Conservation (phyloP, 2,329 filamentous ascomycete species). For the Dryadomyces quercus-mongolicae region DNA sequence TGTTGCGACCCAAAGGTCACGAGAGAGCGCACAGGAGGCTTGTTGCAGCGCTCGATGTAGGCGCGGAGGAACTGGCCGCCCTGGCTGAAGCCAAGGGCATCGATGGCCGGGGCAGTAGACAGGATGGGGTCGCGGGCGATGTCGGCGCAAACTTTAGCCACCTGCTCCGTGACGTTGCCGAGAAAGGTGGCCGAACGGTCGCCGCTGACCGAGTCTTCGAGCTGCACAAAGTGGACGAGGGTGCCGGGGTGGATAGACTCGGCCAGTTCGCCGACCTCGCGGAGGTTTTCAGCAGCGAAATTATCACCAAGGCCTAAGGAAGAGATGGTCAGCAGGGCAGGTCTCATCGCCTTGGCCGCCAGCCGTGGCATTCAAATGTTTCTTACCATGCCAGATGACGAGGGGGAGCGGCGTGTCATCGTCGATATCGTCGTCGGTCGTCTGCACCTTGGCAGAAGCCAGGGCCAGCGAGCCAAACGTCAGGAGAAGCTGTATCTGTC, state of each 20-base stretch:
- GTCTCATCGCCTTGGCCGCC: too few relatives aligned
- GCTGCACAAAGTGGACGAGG: conserved; percentile 65
- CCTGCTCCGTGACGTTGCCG: conserved; percentile 74
- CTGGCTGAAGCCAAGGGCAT: conserved; percentile 90
- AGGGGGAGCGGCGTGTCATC: conserved; percentile 68
- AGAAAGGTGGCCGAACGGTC: conserved; percentile 83
- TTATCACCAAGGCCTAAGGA: conserved; percentile 50
- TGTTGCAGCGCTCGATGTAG: conserved; percentile 79
- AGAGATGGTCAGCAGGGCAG: not conserved
- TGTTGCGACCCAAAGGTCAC: conserved; percentile 87
- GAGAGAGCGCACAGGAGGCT: conserved; percentile 60
- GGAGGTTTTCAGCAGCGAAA: conserved; percentile 64
- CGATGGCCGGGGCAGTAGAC: conserved; percentile 68
- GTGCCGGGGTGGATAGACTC: conserved; percentile 68
- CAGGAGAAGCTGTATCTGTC: conserved; percentile 16
- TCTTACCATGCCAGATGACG: conserved; percentile 75
- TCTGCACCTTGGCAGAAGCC: conserved; percentile 19
- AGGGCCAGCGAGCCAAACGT: conserved; percentile 21
- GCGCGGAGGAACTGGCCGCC: conserved; percentile 92
- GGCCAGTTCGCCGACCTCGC: conserved; percentile 57
- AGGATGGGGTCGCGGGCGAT: conserved; percentile 68
- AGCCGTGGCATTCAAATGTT: too few relatives aligned
- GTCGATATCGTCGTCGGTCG: conserved; percentile 21
- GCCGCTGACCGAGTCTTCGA: conserved; percentile 50
- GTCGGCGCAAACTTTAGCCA: conserved; percentile 65